Percentiles rank a stretch among this genome's conserved stretches.
Conservation (phyloP, 768 basidiomycete genomes). For the Pholiota molesta region DNA sequence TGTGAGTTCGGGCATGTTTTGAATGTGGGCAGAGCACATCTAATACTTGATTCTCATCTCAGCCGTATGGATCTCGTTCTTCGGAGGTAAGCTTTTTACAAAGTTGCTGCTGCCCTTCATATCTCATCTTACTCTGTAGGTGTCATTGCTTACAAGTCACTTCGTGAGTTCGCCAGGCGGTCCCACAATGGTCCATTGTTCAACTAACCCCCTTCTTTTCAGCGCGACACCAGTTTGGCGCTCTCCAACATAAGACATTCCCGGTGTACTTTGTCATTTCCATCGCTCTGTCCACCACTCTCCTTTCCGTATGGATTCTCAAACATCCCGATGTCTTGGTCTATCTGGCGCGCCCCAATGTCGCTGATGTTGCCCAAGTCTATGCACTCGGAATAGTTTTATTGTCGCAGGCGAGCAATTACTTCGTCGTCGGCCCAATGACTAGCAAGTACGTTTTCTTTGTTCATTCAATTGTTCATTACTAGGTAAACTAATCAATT, state of each 20-base stretch:
- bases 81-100: constrained; percentile 47
- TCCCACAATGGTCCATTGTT: background rate
- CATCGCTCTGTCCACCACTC: constrained; percentile 51
- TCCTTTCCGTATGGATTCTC: constrained; percentile 61
- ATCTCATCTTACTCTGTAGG: constrained; percentile 35
- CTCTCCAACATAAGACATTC: constrained; percentile 74
- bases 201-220: background rate
- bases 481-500: background rate
- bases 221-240: constrained; percentile 75
- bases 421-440: constrained; percentile 71
- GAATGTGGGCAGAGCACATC: background rate
- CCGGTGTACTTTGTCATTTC: constrained; percentile 74
- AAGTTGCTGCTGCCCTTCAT: background rate
- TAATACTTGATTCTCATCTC: background rate
- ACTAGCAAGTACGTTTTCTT: constrained; percentile 59
- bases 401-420: constrained; percentile 59
- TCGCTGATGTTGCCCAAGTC: constrained; percentile 67
- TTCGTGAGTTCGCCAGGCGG: constrained; percentile 46
- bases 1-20: constrained; percentile 53
- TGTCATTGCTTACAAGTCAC: constrained; percentile 58
- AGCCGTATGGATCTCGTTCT: constrained; percentile 70
- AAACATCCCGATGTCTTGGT: constrained; percentile 58
- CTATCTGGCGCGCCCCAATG: constrained; percentile 46
- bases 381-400: constrained; percentile 55
- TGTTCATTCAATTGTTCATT: background rate